phyloP scores from a whole-genome alignment of 768 basidiomycete species.

The Lactarius quietus region DNA sequence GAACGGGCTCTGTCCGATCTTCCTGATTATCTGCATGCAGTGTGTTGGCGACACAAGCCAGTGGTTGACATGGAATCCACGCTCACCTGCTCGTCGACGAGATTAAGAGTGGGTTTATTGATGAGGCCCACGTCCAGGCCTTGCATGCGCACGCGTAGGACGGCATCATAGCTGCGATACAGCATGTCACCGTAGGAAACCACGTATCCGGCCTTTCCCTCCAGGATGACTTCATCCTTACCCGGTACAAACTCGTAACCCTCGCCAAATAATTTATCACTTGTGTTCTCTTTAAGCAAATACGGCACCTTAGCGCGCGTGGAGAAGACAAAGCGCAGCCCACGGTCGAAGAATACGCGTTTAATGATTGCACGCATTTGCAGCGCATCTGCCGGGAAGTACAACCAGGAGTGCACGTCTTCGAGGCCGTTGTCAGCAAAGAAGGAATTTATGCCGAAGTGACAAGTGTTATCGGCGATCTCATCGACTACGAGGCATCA shows the following conservation, averaged over 20 bases:
- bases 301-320: conserved; percentile 88
- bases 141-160: conserved; percentile 62
- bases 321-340: conserved; percentile 83
- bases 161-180: conserved; percentile 80
- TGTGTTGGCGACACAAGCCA: background rate
- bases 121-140: conserved; percentile 81
- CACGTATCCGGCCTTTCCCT: conserved; percentile 78
- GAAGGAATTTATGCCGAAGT: conserved; percentile 79
- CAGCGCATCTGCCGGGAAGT: conserved; percentile 82
- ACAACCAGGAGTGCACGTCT: conserved; percentile 74
- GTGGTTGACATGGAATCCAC: background rate
- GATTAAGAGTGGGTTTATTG: conserved; percentile 81
- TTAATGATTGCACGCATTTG: conserved; percentile 79
- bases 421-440: conserved; percentile 86
- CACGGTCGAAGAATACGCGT: conserved; percentile 78
- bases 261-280: conserved; percentile 59
- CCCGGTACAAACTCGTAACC: conserved; percentile 79
- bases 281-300: conserved; percentile 73
- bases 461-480: conserved; percentile 59
- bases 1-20: conserved; percentile 71
- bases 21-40: conserved; percentile 48
- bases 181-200: conserved; percentile 87
- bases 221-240: conserved; percentile 77
- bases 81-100: conserved; percentile 74
- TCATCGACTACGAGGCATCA: conserved; percentile 26